Percentiles rank a stretch among this genome's conserved stretches.
Conservation (phyloP, 1,284 basidiomycete species). For the Vanrija sp. region DNA sequence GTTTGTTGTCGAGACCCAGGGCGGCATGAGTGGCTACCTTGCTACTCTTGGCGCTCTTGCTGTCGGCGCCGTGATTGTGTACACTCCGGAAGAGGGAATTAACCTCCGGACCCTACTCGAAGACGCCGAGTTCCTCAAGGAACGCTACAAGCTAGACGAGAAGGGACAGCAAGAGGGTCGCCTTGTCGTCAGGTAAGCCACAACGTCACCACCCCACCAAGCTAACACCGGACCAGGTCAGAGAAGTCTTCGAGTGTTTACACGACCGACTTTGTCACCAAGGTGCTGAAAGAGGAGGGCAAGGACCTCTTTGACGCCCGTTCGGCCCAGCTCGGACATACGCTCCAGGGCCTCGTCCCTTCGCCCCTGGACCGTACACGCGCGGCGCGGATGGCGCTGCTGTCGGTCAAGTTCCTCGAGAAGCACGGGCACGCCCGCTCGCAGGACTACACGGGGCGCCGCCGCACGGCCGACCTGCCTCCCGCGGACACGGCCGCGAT, state of each 20-base stretch:
- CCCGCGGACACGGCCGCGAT: constrained; percentile 67
- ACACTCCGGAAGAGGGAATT: constrained; percentile 90
- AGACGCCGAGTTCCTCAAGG: constrained; percentile 87
- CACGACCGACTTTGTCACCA: constrained; percentile 85
- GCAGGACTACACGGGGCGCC: constrained; percentile 17
- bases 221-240: constrained; percentile 60
- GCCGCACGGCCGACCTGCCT: constrained; percentile 3
- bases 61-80: constrained; percentile 84
- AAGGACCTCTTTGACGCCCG: constrained; percentile 87
- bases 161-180: constrained; percentile 90
- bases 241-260: constrained; percentile 86
- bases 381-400: constrained; percentile 81
- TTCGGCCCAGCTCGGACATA: constrained; percentile 90
- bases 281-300: constrained; percentile 93
- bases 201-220: no score
- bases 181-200: constrained; percentile 67
- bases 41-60: constrained; percentile 93
- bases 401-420: constrained; percentile 93
- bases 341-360: constrained; percentile 92
- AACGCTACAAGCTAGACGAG: constrained; percentile 77
- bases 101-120: constrained; percentile 71
- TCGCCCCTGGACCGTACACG: constrained; percentile 90
- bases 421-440: constrained; percentile 58
- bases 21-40: constrained; percentile 92
- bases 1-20: constrained; percentile 97